Base-by-base conservation (phyloP, 1,284 basidiomycete genomes). In the Gastroboletus turbinatus region DNA sequence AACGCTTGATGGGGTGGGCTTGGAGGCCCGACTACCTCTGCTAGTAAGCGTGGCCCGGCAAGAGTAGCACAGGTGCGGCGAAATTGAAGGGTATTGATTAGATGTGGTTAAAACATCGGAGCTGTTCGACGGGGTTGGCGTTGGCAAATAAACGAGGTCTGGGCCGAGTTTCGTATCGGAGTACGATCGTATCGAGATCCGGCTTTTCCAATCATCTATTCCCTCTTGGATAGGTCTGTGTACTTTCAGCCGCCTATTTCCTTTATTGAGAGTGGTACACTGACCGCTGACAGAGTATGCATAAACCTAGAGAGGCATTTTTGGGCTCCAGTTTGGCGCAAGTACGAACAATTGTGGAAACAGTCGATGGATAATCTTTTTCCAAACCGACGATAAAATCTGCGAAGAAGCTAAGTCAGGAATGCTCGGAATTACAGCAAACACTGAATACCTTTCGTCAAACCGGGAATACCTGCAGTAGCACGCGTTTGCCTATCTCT, bases 301-400 rank as follows among this genome's bases (percentile, higher is more conserved):
- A 95, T 14, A 67, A 65, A 0, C 73, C 75, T 10, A 72, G 73
- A 0, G 82, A 73, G 2, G 72, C 73, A 52, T 82, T 82, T 62
- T 88, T 89, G 10, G 93, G 88, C 11, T 84, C 81, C 35, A 96
- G 75, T 72, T 96, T 96, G 25, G 81, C 85, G 59, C 90, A 92
- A 0, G 93, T 96, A 45, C 89, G 81, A 27, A 85, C 87, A 53
- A 96, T 92, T 0, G 93, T 88, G 8, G 91, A 93, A 4, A 96
- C 93, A 0, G 94, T 96, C 0, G 92, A 91, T 0, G 94, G 93
- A 69, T 92, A 95, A 64, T 93, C 85, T 45, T 82, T 83, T 70
- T 92, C 91, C 23, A 96, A 71, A 0, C 87, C 85, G 17, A 88
- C 76, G 58, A 96, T 91, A 67, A 96, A 96, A 67, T 88, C 92